Evolutionary conservation across 2,329 filamentous ascomycete genomes (phyloP), one percentile per base, ranked within the genome.

Genomic region (Curvularia spicifera): DNA sequence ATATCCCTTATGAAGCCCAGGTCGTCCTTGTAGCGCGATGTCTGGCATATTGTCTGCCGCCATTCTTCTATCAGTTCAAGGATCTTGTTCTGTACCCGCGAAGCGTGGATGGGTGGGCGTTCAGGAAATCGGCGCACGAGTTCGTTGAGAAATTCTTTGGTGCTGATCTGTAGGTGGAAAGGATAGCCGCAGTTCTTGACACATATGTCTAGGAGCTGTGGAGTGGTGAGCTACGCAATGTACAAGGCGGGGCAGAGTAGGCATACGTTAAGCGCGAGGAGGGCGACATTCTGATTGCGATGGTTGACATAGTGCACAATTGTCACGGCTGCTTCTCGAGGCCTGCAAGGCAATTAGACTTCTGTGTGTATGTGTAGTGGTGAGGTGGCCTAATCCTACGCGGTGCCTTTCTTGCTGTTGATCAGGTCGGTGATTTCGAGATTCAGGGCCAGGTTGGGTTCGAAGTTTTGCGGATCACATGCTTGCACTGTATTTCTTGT

Each of bases 131-230:
- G 87, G 67, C 95, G 89, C 61, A 99, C 95, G 59, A 99, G 88
- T 81, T 99, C 95, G 80, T 99, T 99, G 70, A 99, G 87, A 71
- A 99, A 99, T 73, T 99, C 95, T 78, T 99, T 99, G 67, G 95
- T 98, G 78, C 91, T 93, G 75, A 99, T 97, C 79, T 99, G 95
- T 57, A 99, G 87, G 75, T 99, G 95, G 79, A 99, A 99, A 1
- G 95, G 93, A 76, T 99, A 99, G 70, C 95, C 95, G 84, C 95
- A 99, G 81, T 99, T 99, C 83, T 99, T 99, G 79, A 98, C 95
- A 79, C 95, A 98, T 64, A 98, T 98, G 77, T 99, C 95, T 75
- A 99, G 91, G 67, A 99, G 87, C 81, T 89, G 71, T 57, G 33
- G 29, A 2, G 44, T 47, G 51, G 74, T 76, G 53, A 76, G 70